These are phyloP conservation scores for baker's yeast (Saccharomyces cerevisiae) DNA, from an alignment of 805 yeast genomes.

Conservation along the genomic window DNA sequence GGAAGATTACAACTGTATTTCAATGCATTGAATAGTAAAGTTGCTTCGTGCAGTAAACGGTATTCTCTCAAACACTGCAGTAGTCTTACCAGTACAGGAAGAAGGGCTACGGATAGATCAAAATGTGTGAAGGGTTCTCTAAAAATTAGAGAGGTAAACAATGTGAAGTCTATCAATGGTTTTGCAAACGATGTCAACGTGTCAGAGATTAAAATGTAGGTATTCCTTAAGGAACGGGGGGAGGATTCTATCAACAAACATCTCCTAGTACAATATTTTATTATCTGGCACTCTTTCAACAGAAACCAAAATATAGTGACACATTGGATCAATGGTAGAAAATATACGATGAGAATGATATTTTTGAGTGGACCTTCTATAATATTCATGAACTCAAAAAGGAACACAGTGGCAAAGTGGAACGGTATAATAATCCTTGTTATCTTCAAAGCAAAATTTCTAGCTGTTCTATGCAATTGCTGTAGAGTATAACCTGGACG, in stretches of 20 bases:
- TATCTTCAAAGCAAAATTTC: conserved; percentile 15
- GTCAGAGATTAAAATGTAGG: conserved; percentile 76
- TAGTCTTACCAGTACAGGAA: conserved; percentile 71
- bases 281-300: conserved; percentile 33
- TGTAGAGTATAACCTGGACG: conserved; percentile 28
- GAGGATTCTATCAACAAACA: conserved; percentile 31
- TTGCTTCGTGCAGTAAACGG: conserved; percentile 32
- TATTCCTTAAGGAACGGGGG: conserved; percentile 31
- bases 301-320: conserved; percentile 10
- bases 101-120: conserved; percentile 28
- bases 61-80: conserved; percentile 77
- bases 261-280: conserved; percentile 32
- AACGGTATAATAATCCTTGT: conserved; percentile 22
- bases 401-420: conserved; percentile 6
- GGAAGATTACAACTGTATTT: conserved; percentile 68
- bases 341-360: conserved; percentile 8
- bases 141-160: conserved; percentile 40
- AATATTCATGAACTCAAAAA: background rate
- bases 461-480: conserved; percentile 33
- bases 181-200: conserved; percentile 74
- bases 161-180: conserved; percentile 62
- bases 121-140: conserved; percentile 13
- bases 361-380: conserved; percentile 14
- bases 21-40: conserved; percentile 60
- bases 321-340: conserved; percentile 20